phyloP scores from a whole-genome alignment of 2,329 filamentous ascomycete species.

The Aurifilum marmelostoma region DNA sequence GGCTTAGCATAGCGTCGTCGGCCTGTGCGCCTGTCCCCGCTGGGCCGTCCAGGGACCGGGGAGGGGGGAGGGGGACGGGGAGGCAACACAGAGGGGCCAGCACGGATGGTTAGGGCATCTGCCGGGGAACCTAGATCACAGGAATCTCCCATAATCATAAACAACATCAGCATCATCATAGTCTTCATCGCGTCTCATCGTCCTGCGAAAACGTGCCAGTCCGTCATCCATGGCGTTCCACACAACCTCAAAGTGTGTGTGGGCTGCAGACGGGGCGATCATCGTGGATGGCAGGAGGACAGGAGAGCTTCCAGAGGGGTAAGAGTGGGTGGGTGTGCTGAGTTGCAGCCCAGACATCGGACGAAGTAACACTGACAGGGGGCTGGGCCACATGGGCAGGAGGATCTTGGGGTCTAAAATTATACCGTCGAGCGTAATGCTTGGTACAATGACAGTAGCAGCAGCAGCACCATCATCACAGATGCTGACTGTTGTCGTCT shows the following conservation, averaged over 20 bases:
- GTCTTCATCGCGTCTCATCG: background rate
- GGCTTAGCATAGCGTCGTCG: background rate
- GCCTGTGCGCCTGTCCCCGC: background rate
- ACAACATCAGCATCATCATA: background rate
- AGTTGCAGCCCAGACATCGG: background rate
- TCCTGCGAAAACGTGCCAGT: background rate
- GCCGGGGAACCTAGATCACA: background rate
- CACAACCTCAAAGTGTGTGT: background rate
- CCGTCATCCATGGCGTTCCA: background rate
- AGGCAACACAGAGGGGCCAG: background rate
- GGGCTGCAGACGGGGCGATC: background rate
- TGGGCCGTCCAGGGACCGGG: background rate
- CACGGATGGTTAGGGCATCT: background rate
- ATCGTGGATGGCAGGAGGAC: background rate
- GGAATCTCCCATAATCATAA: background rate
- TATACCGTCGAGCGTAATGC: slow-evolving; percentile 12
- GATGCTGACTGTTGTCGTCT: slow-evolving; percentile 14
- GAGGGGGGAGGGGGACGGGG: background rate
- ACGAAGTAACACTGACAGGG: slow-evolving; percentile 20
- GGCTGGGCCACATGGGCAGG: slow-evolving; percentile 22
- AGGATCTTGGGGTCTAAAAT: slow-evolving; percentile 26
- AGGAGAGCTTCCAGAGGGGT: background rate
- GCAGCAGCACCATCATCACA: background rate
- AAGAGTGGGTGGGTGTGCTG: background rate
- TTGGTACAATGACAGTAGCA: background rate